phyloP scores from a whole-genome alignment of 1,284 basidiomycete genomes.

The Microbotryomycetes sp. region DNA sequence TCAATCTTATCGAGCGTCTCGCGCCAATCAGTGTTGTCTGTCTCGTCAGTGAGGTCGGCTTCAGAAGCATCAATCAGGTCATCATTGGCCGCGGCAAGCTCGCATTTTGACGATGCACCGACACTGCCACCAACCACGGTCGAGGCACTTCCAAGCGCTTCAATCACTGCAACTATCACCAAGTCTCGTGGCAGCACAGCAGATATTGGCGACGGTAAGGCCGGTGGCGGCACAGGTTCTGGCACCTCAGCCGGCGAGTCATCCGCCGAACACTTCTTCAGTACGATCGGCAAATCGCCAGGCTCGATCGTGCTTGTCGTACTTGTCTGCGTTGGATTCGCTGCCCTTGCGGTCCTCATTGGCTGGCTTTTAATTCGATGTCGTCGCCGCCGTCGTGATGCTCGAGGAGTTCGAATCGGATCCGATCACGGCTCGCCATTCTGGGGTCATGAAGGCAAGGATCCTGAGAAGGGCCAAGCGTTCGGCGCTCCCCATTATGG shows the following conservation, averaged over 20 bases:
- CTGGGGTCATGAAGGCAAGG: not conserved
- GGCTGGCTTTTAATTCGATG: conserved; percentile 15
- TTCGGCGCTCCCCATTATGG: not conserved
- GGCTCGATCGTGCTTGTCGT: conserved; percentile 20
- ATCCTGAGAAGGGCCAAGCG: not conserved
- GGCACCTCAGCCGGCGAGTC: not conserved
- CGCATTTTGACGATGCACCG: not conserved
- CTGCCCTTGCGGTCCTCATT: conserved; percentile 8
- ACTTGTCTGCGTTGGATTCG: conserved; percentile 16
- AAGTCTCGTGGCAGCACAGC: not conserved
- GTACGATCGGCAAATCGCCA: conserved; percentile 11
- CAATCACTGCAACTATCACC: not conserved
- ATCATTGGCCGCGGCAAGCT: not conserved
- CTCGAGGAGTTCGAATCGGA: not conserved
- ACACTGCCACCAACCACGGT: not conserved
- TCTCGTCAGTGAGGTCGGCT: not conserved
- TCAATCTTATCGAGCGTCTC: not conserved
- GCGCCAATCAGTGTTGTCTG: not conserved
- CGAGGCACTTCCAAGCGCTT: not conserved
- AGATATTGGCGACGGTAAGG: not conserved
- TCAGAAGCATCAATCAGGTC: not conserved
- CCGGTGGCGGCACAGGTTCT: not conserved
- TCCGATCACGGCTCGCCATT: not conserved
- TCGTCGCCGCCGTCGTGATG: not conserved
- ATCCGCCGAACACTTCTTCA: conserved; percentile 6